Conservation (phyloP, 768 basidiomycete genomes). For the Suillus occidentalis region DNA sequence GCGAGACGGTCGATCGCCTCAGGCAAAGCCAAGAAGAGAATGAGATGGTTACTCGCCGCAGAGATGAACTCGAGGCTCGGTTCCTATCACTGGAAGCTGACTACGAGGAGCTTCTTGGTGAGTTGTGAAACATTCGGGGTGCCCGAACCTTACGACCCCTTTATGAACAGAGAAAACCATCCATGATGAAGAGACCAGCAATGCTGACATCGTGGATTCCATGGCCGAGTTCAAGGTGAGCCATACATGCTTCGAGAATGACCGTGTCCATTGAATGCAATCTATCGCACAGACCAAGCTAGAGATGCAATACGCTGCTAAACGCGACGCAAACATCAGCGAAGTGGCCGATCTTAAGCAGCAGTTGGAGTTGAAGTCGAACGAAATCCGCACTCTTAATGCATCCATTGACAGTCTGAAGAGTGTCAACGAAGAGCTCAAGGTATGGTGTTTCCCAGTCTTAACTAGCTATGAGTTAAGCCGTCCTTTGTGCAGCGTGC, state of each 20-base stretch:
- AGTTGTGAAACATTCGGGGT: conserved; percentile 25
- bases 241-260: conserved; percentile 4
- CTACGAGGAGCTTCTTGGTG: conserved; percentile 95
- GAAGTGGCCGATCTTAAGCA: conserved; percentile 88
- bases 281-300: conserved; percentile 70
- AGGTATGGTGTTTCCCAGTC: conserved; percentile 55
- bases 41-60: conserved; percentile 76
- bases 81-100: conserved; percentile 83
- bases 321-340: conserved; percentile 83
- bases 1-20: conserved; percentile 88
- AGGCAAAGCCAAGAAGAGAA: conserved; percentile 91
- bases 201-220: conserved; percentile 79
- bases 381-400: conserved; percentile 83
- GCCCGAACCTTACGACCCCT: conserved; percentile 12
- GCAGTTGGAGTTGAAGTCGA: conserved; percentile 80
- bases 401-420: conserved; percentile 90
- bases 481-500: conserved; percentile 66
- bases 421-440: conserved; percentile 96
- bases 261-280: conserved; percentile 5
- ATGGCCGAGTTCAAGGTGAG: conserved; percentile 88
- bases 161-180: conserved; percentile 79
- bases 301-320: conserved; percentile 90
- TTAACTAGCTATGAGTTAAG: background rate
- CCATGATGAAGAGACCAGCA: conserved; percentile 82
- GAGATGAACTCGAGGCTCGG: conserved; percentile 86